phyloP scores from a whole-genome alignment of 495 filamentous ascomycete species.

The Tuber melanosporum region DNA sequence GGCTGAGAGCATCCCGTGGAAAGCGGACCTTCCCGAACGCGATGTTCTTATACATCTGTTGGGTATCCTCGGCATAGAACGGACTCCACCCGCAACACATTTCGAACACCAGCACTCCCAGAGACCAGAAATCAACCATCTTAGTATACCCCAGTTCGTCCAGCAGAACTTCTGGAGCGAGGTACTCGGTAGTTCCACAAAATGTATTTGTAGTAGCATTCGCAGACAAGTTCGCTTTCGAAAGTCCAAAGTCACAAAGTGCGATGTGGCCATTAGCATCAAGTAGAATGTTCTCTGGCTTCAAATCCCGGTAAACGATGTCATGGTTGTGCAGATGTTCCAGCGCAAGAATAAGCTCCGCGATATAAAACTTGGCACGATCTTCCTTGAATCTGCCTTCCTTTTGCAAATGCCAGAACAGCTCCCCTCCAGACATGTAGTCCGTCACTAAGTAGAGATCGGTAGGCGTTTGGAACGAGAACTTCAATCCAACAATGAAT shows the following conservation, averaged over 20 bases:
- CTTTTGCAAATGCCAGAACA: conserved; percentile 98
- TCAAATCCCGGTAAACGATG: conserved; percentile 92
- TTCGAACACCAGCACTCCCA: conserved; percentile 95
- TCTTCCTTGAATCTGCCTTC: conserved; percentile 93
- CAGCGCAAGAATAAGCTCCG: conserved; percentile 89
- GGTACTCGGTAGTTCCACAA: conserved; percentile 95
- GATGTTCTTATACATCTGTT: conserved; percentile 99
- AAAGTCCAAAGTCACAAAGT: conserved; percentile 83
- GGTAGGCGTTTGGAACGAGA: conserved; percentile 95
- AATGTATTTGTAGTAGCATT: conserved; percentile 98
- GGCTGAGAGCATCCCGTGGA: conserved; percentile 84
- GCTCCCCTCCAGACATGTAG: conserved; percentile 97
- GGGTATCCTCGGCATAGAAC: conserved; percentile 97
- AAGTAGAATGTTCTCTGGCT: conserved; percentile 77
- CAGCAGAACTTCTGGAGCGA: conserved; percentile 88
- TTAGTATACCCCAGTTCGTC: conserved; percentile 98
- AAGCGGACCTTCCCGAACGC: conserved; percentile 97
- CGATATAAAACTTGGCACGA: conserved; percentile 97
- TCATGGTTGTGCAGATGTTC: conserved; percentile 94
- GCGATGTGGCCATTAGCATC: conserved; percentile 83
- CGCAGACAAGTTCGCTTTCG: conserved; percentile 92
- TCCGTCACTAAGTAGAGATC: conserved; percentile 98
- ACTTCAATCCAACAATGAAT: conserved; percentile 96
- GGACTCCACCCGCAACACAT: conserved; percentile 99
- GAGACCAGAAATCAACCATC: conserved; percentile 99